Base-by-base conservation (phyloP, 129 eudicot species). In the Dittrichia graveolens region DNA sequence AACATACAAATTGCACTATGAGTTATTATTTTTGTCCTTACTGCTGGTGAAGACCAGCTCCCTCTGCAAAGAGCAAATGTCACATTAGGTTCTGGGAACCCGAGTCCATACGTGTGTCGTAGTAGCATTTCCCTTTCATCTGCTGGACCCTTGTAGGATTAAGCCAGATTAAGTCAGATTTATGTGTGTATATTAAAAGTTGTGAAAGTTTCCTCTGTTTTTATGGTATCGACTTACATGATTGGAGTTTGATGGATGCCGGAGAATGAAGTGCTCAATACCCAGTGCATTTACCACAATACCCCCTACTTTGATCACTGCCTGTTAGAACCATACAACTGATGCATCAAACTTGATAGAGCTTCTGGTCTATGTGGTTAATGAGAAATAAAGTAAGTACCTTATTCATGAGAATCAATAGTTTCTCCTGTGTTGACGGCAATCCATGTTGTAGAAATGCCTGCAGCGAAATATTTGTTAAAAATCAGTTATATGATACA, bases 31-130 rank as follows among this genome's bases (percentile, higher is more conserved):
- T 61, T 35, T 75, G 75, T 43, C 65, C 90, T 89, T 83, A 94
- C 98, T 61, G 96, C 99, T 67, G 99, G 97, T 50, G 99, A 94
- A 55, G 99, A 90, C 99, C 99, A 90, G 72, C 77, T 86, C 76
- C 99, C 99, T 60, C 94, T 79, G 69, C 97, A 94, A 35, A 94
- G 97, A 60, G 89, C 96, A 59, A 94, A 94, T 61, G 88, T 86
- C 56, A 94, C 90, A 54, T 88, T 94, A n/a, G 99, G 99, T 81
- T 94, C 99, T 8, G 99, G 99, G 67, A 90, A 88, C 43, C 84
- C 87, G 19, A 94, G 85, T 14, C 99, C 99, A 77, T 85, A 94
- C 45, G 97, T 80, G 11, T 83, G 93, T 37, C 97, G 87, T 50
- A 94, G 84, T 73, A 94, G 75, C 78, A 85, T 86, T 75, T 90